Conservation (phyloP, 2,329 filamentous ascomycete species). For the Helminthosporium solani region DNA sequence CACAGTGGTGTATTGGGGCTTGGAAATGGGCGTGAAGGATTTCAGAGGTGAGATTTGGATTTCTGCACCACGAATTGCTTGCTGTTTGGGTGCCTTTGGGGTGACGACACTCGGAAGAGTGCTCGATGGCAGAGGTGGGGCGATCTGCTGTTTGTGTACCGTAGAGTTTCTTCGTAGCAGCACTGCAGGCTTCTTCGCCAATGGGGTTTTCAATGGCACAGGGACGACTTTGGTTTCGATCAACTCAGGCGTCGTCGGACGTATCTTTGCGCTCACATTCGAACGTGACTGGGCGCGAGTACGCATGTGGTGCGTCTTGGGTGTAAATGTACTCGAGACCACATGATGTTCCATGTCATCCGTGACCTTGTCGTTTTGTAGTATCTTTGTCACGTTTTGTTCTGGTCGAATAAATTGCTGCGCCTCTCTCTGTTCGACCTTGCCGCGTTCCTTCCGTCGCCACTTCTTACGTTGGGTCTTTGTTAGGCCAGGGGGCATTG, state of each 20-base stretch:
- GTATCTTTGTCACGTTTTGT: conserved; percentile 9
- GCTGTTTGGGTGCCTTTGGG: not conserved
- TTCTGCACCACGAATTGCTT: not conserved
- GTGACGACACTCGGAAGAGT: not conserved
- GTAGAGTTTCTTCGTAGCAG: not conserved
- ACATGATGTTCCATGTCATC: not conserved
- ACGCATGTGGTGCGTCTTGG: not conserved
- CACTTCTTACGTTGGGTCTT: not conserved
- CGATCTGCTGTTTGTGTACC: no score
- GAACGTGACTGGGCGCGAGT: conserved; percentile 19
- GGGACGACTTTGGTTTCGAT: not conserved
- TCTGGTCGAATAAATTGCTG: conserved; percentile 3
- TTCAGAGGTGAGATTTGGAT: not conserved
- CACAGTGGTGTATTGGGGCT: conserved; percentile 7
- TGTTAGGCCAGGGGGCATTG: not conserved
- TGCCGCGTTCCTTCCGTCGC: not conserved
- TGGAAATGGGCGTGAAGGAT: no score
- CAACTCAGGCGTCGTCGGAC: conserved; percentile 18
- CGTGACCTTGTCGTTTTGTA: conserved; percentile 1
- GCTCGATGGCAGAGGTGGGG: not conserved
- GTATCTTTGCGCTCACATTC: conserved; percentile 33
- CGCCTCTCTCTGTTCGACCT: not conserved
- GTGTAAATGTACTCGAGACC: not conserved
- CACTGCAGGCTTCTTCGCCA: not conserved
- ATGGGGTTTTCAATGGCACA: not conserved